Evolutionary conservation across 352 stramenopile genomes (phyloP).

Genomic region (Globisporangium nagaii): DNA sequence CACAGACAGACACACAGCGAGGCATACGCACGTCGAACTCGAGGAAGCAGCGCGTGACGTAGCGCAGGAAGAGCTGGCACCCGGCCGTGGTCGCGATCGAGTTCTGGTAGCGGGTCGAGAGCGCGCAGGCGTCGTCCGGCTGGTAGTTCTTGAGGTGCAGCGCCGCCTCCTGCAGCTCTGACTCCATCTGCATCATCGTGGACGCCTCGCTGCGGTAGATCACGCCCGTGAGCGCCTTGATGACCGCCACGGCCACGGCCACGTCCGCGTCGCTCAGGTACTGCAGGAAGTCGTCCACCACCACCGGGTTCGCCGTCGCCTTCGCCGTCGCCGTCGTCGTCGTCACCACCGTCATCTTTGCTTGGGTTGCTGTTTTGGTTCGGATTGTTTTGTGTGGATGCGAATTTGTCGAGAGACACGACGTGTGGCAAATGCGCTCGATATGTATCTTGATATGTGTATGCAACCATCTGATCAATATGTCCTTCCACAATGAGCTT

Average conservation of each 20-base stretch:
- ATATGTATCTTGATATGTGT: too few relatives aligned
- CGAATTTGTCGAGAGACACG: neutral
- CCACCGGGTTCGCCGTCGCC: constrained; percentile 15
- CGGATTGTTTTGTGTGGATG: constrained; percentile 26
- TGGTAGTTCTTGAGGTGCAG: constrained; percentile 60
- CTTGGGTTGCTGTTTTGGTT: neutral
- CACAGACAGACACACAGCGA: neutral
- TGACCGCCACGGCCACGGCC: constrained; percentile 90
- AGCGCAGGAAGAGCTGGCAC: constrained; percentile 93
- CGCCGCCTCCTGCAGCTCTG: constrained; percentile 86
- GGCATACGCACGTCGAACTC: constrained; percentile 71
- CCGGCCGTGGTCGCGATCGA: constrained; percentile 88
- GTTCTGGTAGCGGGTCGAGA: constrained; percentile 56
- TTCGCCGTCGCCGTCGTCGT: neutral
- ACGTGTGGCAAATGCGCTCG: too few relatives aligned
- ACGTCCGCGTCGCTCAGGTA: constrained; percentile 72
- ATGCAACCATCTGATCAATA: too few relatives aligned
- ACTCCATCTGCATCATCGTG: constrained; percentile 96
- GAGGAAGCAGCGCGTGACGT: constrained; percentile 90
- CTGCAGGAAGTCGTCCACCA: constrained; percentile 70
- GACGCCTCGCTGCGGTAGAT: constrained; percentile 87
- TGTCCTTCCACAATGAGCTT: too few relatives aligned
- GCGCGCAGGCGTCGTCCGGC: constrained; percentile 27
- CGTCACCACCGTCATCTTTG: neutral
- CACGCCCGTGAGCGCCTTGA: constrained; percentile 91